A percentile compares a stretch with the other conserved stretches of the same genome.
These are phyloP conservation scores for Tetradesmus lagerheimii DNA, from an alignment of 139 green algal genomes.

Conservation along the genomic window DNA sequence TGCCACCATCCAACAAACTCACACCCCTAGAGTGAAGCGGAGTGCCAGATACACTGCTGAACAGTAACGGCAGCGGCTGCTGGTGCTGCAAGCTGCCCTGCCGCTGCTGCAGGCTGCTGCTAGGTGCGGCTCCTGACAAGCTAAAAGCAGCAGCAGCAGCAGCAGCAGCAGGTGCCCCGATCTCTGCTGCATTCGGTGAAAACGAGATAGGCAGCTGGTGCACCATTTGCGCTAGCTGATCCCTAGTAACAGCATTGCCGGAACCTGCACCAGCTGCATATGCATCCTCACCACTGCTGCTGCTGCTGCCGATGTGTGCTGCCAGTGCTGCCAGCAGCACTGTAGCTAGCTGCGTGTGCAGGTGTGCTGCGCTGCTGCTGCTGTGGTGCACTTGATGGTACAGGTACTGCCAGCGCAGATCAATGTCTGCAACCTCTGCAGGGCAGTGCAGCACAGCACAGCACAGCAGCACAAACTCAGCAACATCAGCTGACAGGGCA, in stretches of 20 bases:
- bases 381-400: constrained; percentile 67
- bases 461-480: no score
- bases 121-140: not conserved
- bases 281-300: not conserved
- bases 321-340: constrained; percentile 49
- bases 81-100: not conserved
- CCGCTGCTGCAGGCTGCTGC: not conserved
- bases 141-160: not conserved
- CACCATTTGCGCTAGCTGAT: constrained; percentile 11
- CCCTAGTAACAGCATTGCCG: not conserved
- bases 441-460: constrained; percentile 27
- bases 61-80: not conserved
- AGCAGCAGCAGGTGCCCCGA: not conserved
- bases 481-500: no score
- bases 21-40: not conserved
- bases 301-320: constrained; percentile 12
- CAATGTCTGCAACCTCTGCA: constrained; percentile 40
- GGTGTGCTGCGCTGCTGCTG: constrained; percentile 18
- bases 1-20: constrained; percentile 20
- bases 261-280: not conserved
- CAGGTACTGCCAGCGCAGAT: constrained; percentile 75
- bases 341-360: constrained; percentile 78
- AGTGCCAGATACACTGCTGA: not conserved
- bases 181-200: not conserved
- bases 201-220: constrained; percentile 20